These are phyloP conservation scores for Telfairia occidentalis DNA, from an alignment of 331 rosid species.

Conservation along the genomic window DNA sequence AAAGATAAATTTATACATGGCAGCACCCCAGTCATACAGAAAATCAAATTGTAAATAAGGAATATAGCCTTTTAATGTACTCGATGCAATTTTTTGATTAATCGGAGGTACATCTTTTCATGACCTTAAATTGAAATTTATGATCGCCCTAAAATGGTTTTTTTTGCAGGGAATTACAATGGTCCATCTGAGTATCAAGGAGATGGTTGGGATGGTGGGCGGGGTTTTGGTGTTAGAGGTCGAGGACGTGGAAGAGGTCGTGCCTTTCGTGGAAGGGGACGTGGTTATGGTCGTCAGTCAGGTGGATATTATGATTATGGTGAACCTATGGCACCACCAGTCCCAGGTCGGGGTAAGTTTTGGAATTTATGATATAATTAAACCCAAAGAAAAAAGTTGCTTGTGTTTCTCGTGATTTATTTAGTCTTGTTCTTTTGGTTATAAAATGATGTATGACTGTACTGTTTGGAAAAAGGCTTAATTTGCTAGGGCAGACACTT, in stretches of 20 bases:
- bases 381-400: not conserved
- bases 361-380: not conserved
- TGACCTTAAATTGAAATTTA: not conserved
- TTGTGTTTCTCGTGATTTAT: not conserved
- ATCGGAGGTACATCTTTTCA: not conserved
- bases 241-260: constrained; percentile 63
- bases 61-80: not conserved
- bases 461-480: not conserved
- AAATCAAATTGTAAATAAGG: not conserved
- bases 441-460: not conserved
- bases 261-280: constrained; percentile 42
- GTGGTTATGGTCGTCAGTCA: constrained; percentile 43
- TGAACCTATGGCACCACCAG: constrained; percentile 50
- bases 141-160: no score
- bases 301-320: constrained; percentile 50
- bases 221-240: constrained; percentile 63
- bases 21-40: not conserved
- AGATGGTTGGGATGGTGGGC: constrained; percentile 68
- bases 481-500: not conserved
- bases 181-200: constrained; percentile 57
- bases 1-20: not conserved
- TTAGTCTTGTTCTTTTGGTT: not conserved
- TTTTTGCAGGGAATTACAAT: constrained; percentile 47
- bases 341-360: constrained; percentile 35
- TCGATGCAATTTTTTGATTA: not conserved